Conservation (phyloP, 345 rosid genomes). For the Reutealis trisperma region DNA sequence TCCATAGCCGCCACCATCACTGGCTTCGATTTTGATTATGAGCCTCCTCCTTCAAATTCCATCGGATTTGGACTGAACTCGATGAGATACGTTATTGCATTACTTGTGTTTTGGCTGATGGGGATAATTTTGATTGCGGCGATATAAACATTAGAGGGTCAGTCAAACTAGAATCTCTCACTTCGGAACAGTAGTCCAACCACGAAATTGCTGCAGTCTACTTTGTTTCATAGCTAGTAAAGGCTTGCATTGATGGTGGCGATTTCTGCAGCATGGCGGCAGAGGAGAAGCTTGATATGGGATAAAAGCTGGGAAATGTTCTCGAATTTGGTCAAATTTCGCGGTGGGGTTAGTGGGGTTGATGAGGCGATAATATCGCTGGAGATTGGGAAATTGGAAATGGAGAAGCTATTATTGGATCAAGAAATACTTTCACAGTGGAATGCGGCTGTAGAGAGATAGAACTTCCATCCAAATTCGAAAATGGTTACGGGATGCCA, state of each 20-base stretch:
- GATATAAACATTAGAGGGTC: too few species aligned
- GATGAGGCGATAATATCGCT: constrained; percentile 30
- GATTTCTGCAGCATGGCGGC: too few species aligned
- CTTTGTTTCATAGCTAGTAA: too few species aligned
- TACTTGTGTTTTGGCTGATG: too few species aligned
- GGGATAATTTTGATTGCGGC: too few species aligned
- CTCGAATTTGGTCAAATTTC: constrained; percentile 46
- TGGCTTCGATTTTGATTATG: not conserved
- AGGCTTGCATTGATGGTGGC: too few species aligned
- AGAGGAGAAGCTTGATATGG: too few species aligned
- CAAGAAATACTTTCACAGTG: constrained; percentile 83
- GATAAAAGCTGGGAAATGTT: constrained; percentile 45
- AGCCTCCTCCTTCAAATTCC: constrained; percentile 43
- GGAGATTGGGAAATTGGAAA: constrained; percentile 37
- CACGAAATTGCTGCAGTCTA: too few species aligned
- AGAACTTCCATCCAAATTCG: not conserved
- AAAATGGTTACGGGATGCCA: constrained; percentile 92
- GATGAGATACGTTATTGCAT: constrained; percentile 30
- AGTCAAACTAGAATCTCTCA: too few species aligned
- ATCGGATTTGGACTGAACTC: constrained; percentile 49
- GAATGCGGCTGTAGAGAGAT: constrained; percentile 87
- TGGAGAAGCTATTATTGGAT: constrained; percentile 87
- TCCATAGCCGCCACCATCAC: not conserved
- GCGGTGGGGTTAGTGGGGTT: constrained; percentile 54
- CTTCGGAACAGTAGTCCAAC: too few species aligned